Evolutionary conservation across 257 asterid species (phyloP).

Genomic region (Fraxinus americana): DNA sequence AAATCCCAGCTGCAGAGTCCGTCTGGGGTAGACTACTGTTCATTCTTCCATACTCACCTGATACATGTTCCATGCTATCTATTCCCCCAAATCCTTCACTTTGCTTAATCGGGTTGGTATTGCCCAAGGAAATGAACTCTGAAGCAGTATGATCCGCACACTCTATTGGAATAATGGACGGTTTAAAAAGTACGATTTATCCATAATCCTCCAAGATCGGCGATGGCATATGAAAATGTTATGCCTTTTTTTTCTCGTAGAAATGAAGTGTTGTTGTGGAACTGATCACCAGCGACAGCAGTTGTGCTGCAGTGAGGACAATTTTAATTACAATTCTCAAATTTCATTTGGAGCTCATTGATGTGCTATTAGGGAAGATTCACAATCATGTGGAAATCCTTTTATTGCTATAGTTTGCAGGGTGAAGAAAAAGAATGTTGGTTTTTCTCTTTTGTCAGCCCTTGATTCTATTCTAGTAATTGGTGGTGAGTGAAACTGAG

Average conservation of each 20-base stretch:
- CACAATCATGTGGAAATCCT: too few species aligned
- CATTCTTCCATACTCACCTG: slow-evolving; percentile 75
- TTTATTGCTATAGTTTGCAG: too few species aligned
- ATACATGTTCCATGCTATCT: slow-evolving; percentile 67
- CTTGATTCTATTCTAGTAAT: too few species aligned
- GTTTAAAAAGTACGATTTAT: not conserved
- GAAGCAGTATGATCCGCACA: slow-evolving; percentile 46
- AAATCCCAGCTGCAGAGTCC: slow-evolving; percentile 67
- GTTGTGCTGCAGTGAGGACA: not conserved
- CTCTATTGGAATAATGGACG: not conserved
- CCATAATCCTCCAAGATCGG: not conserved
- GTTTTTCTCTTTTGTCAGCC: too few species aligned
- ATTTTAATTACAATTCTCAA: not conserved
- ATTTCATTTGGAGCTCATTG: not conserved
- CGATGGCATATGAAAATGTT: not conserved
- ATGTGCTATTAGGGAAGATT: too few species aligned
- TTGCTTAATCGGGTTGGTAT: slow-evolving; percentile 74
- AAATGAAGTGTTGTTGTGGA: not conserved
- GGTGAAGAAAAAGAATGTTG: too few species aligned
- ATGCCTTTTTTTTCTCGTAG: not conserved
- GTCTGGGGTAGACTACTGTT: slow-evolving; percentile 88
- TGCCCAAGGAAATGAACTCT: slow-evolving; percentile 76
- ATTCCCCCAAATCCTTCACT: slow-evolving; percentile 77
- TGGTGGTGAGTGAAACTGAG: too few species aligned
- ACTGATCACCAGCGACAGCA: not conserved